Evolutionary conservation across 306 rosid genomes (phyloP).

Genomic region (Castanea mollissima): DNA sequence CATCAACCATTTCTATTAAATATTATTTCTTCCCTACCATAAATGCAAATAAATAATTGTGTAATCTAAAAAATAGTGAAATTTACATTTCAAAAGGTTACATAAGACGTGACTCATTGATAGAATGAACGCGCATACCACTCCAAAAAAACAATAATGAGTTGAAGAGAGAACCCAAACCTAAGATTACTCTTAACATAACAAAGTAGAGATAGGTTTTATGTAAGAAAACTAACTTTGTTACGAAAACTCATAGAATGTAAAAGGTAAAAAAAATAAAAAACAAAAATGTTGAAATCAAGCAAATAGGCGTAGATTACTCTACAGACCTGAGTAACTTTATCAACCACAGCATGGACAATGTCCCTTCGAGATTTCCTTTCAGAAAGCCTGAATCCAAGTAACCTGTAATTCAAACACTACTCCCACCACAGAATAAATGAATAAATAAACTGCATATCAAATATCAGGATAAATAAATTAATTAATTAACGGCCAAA

Average conservation of each 20-base stretch:
- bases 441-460: slow-evolving; percentile 17
- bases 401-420: slow-evolving; percentile 89
- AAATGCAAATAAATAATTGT: background rate
- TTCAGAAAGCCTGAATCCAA: slow-evolving; percentile 88
- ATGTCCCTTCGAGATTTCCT: slow-evolving; percentile 39
- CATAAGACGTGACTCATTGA: background rate
- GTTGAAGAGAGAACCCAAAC: background rate
- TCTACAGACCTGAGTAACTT: slow-evolving; percentile 61
- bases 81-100: background rate
- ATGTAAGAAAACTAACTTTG: background rate
- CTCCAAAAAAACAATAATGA: background rate
- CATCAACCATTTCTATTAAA: background rate
- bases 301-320: slow-evolving; percentile 23
- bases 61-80: background rate
- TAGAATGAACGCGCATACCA: background rate
- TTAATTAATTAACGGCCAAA: background rate
- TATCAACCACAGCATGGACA: slow-evolving; percentile 53
- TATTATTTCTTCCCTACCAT: background rate
- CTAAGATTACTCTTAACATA: background rate
- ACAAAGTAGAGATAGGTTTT: background rate
- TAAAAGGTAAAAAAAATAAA: background rate
- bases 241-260: background rate
- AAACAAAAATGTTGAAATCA: slow-evolving; percentile 3
- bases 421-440: slow-evolving; percentile 36
- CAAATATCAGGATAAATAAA: slow-evolving; percentile 17